Percentiles rank a stretch among this genome's conserved stretches.
phyloP scores from a whole-genome alignment of 2,329 filamentous ascomycete species.

The Pezicula neosporulosa region DNA sequence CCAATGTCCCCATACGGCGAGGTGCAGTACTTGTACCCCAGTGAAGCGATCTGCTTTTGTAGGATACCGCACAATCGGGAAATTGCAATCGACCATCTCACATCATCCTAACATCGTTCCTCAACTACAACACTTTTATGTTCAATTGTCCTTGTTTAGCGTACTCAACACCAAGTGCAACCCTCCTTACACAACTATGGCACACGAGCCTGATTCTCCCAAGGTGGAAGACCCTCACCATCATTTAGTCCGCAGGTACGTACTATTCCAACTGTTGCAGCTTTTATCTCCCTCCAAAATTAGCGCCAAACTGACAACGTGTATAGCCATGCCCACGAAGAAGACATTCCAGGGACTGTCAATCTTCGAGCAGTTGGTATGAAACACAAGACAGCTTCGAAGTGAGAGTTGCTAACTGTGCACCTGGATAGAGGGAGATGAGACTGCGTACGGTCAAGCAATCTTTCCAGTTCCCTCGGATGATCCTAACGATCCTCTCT shows the following conservation, averaged over 20 bases:
- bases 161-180: too few relatives aligned
- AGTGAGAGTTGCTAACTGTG: background rate
- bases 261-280: background rate
- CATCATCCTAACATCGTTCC: too few relatives aligned
- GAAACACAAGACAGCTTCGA: background rate
- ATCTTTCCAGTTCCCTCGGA: constrained; percentile 58
- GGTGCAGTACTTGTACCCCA: too few relatives aligned
- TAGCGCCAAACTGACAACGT: background rate
- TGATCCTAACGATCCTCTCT: constrained; percentile 58
- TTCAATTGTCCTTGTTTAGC: too few relatives aligned
- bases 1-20: too few relatives aligned
- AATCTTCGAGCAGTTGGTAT: constrained; percentile 41
- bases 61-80: too few relatives aligned
- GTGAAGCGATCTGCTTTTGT: too few relatives aligned
- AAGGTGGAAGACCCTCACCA: background rate
- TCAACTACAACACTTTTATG: too few relatives aligned
- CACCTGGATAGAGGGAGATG: constrained; percentile 46
- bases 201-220: background rate
- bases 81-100: too few relatives aligned
- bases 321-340: constrained; percentile 51
- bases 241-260: background rate
- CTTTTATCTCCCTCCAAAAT: background rate
- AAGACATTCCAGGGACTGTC: constrained; percentile 53
- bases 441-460: constrained; percentile 56
- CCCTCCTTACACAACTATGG: too few relatives aligned